Evolutionary conservation across 306 rosid genomes (phyloP).

Genomic region (Acacia crassicarpa): DNA sequence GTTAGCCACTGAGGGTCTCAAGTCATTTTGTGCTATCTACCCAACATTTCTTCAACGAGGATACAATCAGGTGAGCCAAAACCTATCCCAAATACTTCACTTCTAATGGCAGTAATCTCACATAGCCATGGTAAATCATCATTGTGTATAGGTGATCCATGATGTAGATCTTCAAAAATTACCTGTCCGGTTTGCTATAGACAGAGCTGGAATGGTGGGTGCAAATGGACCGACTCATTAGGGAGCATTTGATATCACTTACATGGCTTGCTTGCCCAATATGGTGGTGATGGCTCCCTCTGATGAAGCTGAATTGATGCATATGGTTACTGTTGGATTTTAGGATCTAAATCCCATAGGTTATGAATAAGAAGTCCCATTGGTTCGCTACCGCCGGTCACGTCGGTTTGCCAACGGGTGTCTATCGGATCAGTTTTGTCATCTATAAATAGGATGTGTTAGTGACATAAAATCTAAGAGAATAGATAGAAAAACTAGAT

Average conservation of each 20-base stretch:
- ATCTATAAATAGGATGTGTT: too few species aligned
- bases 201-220: not conserved
- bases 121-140: not conserved
- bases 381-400: too few species aligned
- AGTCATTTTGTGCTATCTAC: conserved; percentile 82
- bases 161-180: conserved; percentile 82
- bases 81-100: not conserved
- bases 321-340: too few species aligned
- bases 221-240: too few species aligned
- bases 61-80: conserved; percentile 64
- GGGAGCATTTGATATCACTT: too few species aligned
- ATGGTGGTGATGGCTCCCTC: conserved; percentile 54
- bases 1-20: conserved; percentile 74
- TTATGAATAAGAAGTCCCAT: too few species aligned
- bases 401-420: too few species aligned
- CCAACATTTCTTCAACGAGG: conserved; percentile 84
- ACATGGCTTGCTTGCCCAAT: too few species aligned
- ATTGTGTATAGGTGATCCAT: conserved; percentile 56
- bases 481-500: too few species aligned
- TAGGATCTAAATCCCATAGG: too few species aligned
- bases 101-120: not conserved
- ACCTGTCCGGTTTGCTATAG: conserved; percentile 35
- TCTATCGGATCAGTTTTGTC: too few species aligned
- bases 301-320: conserved; percentile 29
- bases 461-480: too few species aligned